These are phyloP conservation scores for Catharanthus roseus DNA, from an alignment of 257 asterid genomes.

Conservation along the genomic window DNA sequence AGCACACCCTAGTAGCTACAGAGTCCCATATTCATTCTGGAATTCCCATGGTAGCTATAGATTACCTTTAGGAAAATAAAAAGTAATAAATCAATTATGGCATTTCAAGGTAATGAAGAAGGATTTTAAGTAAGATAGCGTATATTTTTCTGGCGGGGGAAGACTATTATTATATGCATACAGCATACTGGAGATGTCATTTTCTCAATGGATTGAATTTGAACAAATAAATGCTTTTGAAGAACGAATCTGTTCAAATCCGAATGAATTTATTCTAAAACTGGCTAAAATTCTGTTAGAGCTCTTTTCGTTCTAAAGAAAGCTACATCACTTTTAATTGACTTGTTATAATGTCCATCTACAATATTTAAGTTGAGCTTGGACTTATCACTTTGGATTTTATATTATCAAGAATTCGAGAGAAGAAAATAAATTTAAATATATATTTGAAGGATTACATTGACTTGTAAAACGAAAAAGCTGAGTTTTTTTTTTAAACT, in stretches of 20 bases:
- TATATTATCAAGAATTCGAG: not conserved
- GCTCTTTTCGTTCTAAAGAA: not conserved
- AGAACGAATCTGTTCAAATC: not conserved
- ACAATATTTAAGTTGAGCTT: not conserved
- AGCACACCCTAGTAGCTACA: too few relatives aligned
- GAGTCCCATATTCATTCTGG: too few relatives aligned
- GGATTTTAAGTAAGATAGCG: not conserved
- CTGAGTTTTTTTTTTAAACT: too few relatives aligned
- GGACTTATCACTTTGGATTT: not conserved
- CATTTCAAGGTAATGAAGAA: too few relatives aligned
- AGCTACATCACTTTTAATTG: not conserved
- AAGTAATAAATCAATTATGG: too few relatives aligned
- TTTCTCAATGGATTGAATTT: not conserved
- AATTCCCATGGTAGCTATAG: too few relatives aligned
- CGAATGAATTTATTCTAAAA: conserved; percentile 5
- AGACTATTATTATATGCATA: too few relatives aligned
- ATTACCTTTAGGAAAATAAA: too few relatives aligned
- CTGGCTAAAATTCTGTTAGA: not conserved
- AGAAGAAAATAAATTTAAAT: not conserved
- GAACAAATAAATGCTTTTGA: conserved; percentile 2
- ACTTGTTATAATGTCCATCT: not conserved
- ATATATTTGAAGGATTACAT: too few relatives aligned
- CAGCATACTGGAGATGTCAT: not conserved
- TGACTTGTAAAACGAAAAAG: too few relatives aligned
- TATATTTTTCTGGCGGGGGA: not conserved